These are phyloP conservation scores for Chytriomyces confervae DNA, from an alignment of 192 early-diverging fungal species.

Conservation along the genomic window DNA sequence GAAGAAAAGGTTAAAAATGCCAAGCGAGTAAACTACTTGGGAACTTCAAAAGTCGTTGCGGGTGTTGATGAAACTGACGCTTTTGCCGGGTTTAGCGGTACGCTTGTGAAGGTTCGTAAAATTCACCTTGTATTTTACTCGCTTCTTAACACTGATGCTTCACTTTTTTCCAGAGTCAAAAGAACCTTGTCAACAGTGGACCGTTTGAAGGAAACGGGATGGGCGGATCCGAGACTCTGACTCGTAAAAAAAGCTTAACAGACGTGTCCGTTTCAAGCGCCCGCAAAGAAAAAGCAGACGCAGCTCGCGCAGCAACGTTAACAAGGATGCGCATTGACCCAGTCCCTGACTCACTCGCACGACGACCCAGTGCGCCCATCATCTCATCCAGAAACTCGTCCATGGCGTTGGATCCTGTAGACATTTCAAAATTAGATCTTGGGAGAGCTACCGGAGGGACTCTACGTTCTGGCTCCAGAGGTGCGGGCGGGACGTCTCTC, in stretches of 20 bases:
- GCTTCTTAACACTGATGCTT: not conserved
- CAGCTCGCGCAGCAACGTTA: slow-evolving; percentile 9
- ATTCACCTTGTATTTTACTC: too few relatives aligned
- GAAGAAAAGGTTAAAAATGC: slow-evolving; percentile 79
- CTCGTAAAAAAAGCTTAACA: slow-evolving; percentile 10
- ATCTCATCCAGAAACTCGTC: not conserved
- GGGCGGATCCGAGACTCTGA: not conserved
- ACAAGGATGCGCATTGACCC: not conserved
- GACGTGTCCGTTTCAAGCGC: not conserved
- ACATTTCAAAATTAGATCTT: not conserved
- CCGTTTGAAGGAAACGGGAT: slow-evolving; percentile 16
- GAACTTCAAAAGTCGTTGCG: slow-evolving; percentile 92
- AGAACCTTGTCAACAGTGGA: slow-evolving; percentile 31
- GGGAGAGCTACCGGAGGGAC: not conserved
- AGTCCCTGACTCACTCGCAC: not conserved
- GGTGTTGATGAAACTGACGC: slow-evolving; percentile 65
- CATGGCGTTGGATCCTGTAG: not conserved
- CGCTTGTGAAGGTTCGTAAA: slow-evolving; percentile 42
- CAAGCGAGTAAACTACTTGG: slow-evolving; percentile 79
- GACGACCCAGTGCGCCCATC: not conserved
- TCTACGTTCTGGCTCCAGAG: not conserved
- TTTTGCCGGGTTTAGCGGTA: slow-evolving; percentile 70
- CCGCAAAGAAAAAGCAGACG: not conserved
- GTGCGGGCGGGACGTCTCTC: not conserved
- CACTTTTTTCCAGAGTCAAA: slow-evolving; percentile 6